Conservation (phyloP, 2,329 filamentous ascomycete species). For the Stromatinia cepivora region DNA sequence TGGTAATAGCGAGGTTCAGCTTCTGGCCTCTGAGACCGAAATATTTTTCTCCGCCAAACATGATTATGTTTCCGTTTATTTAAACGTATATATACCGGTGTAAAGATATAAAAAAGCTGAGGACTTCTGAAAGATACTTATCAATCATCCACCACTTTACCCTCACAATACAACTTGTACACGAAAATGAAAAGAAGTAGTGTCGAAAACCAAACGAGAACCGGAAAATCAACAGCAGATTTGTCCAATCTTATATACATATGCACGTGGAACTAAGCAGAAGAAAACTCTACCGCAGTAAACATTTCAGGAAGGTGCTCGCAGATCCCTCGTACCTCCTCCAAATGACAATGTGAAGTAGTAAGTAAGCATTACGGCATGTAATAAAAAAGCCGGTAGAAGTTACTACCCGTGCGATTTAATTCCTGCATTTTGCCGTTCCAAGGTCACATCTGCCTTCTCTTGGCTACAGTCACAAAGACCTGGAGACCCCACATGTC, state of each 20-base stretch:
- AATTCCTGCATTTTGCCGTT: background rate
- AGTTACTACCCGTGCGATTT: background rate
- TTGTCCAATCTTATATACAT: background rate
- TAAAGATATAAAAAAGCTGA: background rate
- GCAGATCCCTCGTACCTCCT: conserved; percentile 7
- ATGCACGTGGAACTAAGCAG: background rate
- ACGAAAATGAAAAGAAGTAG: background rate
- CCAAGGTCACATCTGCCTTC: background rate
- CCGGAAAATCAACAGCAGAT: background rate
- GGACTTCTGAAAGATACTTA: background rate
- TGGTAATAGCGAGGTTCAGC: conserved; percentile 68
- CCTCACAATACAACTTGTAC: background rate
- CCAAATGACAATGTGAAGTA: background rate
- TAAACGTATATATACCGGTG: background rate
- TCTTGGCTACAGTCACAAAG: conserved; percentile 2
- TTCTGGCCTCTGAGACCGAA: conserved; percentile 65
- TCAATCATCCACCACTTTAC: background rate
- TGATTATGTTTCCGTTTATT: conserved; percentile 1
- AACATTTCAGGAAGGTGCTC: conserved; percentile 5
- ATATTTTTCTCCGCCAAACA: conserved; percentile 45
- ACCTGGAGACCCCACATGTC: background rate
- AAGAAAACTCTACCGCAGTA: background rate
- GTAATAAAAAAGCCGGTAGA: background rate
- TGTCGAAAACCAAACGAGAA: background rate
- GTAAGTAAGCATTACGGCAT: background rate